A percentile compares a stretch with the other conserved stretches of the same genome.
These are phyloP conservation scores for Pyronema domesticum DNA, from an alignment of 495 filamentous ascomycete genomes.

Conservation along the genomic window DNA sequence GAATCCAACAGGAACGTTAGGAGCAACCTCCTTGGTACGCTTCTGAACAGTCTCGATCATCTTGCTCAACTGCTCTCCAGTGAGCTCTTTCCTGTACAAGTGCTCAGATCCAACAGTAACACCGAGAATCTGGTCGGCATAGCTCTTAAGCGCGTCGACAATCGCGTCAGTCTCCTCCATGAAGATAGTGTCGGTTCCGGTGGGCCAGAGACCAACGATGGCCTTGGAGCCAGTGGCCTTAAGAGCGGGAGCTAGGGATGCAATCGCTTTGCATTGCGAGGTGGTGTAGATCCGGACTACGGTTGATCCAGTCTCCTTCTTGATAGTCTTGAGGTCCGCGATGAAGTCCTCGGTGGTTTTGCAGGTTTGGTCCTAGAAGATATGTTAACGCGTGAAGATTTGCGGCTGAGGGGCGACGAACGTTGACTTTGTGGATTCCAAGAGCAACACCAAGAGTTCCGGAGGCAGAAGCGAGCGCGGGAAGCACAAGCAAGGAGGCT, in stretches of 20 bases:
- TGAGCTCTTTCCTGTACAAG: constrained; percentile 58
- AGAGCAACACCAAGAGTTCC: constrained; percentile 39
- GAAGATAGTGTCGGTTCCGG: constrained; percentile 49
- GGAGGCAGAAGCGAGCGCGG: constrained; percentile 27
- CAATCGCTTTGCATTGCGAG: constrained; percentile 46
- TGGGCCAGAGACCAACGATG: constrained; percentile 58
- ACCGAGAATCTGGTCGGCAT: constrained; percentile 43
- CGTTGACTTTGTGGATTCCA: constrained; percentile 32
- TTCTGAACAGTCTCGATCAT: constrained; percentile 46
- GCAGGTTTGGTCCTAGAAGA: constrained; percentile 29
- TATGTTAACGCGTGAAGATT: neutral
- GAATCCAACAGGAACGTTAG: constrained; percentile 39
- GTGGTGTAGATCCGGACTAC: constrained; percentile 58
- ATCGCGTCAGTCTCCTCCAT: constrained; percentile 43
- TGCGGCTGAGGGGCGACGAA: neutral
- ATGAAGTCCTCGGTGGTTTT: constrained; percentile 58
- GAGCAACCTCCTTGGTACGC: constrained; percentile 33
- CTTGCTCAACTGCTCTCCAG: constrained; percentile 39
- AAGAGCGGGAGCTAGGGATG: constrained; percentile 48
- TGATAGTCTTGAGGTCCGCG: constrained; percentile 31
- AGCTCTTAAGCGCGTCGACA: constrained; percentile 32
- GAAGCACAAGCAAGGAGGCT: constrained; percentile 26
- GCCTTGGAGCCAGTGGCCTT: constrained; percentile 55
- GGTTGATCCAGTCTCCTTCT: constrained; percentile 19
- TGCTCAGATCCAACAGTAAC: constrained; percentile 65